These are phyloP conservation scores for Phalaenopsis hybrid DNA, from an alignment of 116 monocot genomes.

Conservation along the genomic window DNA sequence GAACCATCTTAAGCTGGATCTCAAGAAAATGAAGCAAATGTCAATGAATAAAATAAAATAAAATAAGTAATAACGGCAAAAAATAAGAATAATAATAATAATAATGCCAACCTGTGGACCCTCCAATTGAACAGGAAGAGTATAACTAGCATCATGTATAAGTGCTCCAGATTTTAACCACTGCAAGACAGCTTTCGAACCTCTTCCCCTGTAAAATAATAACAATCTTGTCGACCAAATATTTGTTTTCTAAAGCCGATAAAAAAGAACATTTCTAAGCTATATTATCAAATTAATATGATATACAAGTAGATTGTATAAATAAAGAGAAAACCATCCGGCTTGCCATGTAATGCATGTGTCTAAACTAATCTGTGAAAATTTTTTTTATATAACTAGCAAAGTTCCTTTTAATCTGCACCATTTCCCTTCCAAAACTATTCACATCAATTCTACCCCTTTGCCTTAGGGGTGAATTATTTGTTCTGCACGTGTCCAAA, in stretches of 20 bases:
- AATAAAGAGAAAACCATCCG: neutral
- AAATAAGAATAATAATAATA: neutral
- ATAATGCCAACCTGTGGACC: constrained; percentile 59
- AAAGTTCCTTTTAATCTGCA: neutral
- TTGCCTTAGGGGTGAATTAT: neutral
- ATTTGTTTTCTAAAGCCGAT: neutral
- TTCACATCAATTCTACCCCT: neutral
- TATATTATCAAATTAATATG: constrained; percentile 1
- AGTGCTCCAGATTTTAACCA: constrained; percentile 56
- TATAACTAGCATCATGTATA: constrained; percentile 89
- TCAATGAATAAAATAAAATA: neutral
- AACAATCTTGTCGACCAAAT: neutral
- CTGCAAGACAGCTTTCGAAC: constrained; percentile 77
- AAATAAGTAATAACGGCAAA: neutral
- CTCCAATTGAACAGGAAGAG: constrained; percentile 51
- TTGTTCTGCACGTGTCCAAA: neutral
- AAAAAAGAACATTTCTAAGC: neutral
- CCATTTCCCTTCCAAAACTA: neutral
- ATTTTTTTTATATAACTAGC: neutral
- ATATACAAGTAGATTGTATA: neutral
- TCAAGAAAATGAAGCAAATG: neutral
- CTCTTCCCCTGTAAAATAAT: constrained; percentile 58
- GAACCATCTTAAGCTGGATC: neutral
- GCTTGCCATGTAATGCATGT: neutral
- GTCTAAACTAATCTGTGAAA: neutral